Conservation (phyloP, 1,284 basidiomycete species). For the Rhodotorula sp. region DNA sequence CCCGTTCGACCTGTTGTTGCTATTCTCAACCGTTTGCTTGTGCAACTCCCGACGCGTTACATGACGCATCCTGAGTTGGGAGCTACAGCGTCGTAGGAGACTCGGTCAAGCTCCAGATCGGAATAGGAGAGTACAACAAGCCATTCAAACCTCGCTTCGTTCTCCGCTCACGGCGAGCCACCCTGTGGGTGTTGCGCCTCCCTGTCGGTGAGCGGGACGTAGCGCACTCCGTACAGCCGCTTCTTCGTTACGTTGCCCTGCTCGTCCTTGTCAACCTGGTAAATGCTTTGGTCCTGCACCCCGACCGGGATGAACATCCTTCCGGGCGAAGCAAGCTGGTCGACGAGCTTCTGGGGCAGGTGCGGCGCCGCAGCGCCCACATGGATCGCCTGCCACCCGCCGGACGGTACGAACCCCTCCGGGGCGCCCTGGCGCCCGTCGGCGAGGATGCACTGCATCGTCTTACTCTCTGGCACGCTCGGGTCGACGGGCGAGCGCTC, state of each 20-base stretch:
- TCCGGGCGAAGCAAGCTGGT: conserved; percentile 77
- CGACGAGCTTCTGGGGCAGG: conserved; percentile 71
- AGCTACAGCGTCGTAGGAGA: too few relatives aligned
- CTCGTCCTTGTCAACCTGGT: conserved; percentile 72
- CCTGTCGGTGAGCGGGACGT: conserved; percentile 51
- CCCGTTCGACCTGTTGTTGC: not conserved
- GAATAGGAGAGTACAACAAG: not conserved
- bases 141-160: too few relatives aligned
- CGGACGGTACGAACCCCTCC: not conserved
- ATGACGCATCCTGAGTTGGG: too few relatives aligned
- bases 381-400: conserved; percentile 80
- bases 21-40: too few relatives aligned
- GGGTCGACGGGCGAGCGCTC: not conserved
- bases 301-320: conserved; percentile 94
- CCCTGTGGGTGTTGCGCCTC: conserved; percentile 1
- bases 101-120: not conserved
- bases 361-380: conserved; percentile 87
- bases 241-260: conserved; percentile 68
- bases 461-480: not conserved
- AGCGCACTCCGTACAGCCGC: conserved; percentile 73
- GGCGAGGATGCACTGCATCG: conserved; percentile 57
- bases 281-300: conserved; percentile 56
- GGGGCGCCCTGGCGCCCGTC: conserved; percentile 75
- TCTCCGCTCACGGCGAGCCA: not conserved
- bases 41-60: too few relatives aligned